Conservation (phyloP, 768 basidiomycete genomes). For the Boletus insuetus region DNA sequence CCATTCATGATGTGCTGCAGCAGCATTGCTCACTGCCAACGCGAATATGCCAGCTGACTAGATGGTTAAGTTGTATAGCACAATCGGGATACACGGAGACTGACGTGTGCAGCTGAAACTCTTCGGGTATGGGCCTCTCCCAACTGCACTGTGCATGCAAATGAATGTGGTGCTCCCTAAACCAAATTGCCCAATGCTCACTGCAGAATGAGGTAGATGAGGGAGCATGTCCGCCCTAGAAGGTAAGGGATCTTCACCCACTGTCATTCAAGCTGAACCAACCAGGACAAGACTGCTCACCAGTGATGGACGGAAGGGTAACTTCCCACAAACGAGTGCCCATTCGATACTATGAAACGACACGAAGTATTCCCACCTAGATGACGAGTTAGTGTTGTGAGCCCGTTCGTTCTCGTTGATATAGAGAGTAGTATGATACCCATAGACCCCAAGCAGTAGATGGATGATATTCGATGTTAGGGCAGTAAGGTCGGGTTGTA, state of each 20-base stretch:
- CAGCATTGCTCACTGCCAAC: constrained; percentile 2
- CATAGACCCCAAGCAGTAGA: constrained; percentile 19
- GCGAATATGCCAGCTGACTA: constrained; percentile 2
- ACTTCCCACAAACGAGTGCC: constrained; percentile 8
- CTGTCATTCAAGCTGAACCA: background rate
- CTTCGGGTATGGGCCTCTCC: background rate
- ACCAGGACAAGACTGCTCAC: constrained; percentile 9
- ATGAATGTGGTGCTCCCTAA: background rate
- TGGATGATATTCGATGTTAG: background rate
- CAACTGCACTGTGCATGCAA: constrained; percentile 1
- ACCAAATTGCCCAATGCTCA: background rate
- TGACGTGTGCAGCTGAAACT: constrained; percentile 7
- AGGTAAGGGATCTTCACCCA: constrained; percentile 19
- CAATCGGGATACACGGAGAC: background rate
- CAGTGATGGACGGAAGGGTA: constrained; percentile 17
- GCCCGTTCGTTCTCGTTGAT: background rate
- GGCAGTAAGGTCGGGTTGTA: background rate
- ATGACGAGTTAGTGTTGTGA: background rate
- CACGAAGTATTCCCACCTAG: constrained; percentile 24
- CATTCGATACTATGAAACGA: constrained; percentile 18
- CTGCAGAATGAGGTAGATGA: constrained; percentile 9
- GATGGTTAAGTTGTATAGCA: background rate
- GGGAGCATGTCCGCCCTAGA: constrained; percentile 10
- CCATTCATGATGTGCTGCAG: too few relatives aligned
- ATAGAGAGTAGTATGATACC: constrained; percentile 7